Evolutionary conservation across 768 basidiomycete genomes (phyloP), one percentile per base, ranked within the genome.

Genomic region (Lactifluus hygrophoroides): DNA sequence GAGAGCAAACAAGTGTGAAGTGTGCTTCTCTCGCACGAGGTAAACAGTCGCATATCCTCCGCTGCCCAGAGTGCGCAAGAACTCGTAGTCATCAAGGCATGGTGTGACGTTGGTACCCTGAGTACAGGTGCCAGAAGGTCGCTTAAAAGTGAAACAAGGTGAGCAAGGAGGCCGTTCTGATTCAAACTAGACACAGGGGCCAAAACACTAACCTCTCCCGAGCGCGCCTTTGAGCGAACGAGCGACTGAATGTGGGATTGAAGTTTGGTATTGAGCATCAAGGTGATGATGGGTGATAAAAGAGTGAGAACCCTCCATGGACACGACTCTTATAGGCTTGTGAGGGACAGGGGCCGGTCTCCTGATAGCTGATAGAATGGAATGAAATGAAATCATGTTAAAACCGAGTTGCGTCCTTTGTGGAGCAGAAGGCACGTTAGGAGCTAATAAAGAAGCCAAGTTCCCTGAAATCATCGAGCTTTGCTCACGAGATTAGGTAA

Each of bases 1-100:
- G 53, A 60, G 53, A 50, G 53, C 58, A 45, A 50, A 60, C 40
- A 60, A n/a, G n/a, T 28, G 16, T 3, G 47, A 43, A 1, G 58
- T 60, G 23, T 38, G 47, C 53, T 50, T 59, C 47, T 60, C 53
- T 49, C 53, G 58, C 21, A 50, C 58, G 27, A 60, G 53, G 48
- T 60, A 60, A 38, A 60, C 58, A 30, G 48, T 54, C 19, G 58
- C 58, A n/a, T 44, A 45, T 37, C 42, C 58, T 21, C 58, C 58
- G 21, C 19, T 7, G 25, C 58, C 53, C 42, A 60, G 40, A 1
- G 42, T 60, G 25, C 42, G 53, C 28, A 60, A 37, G 27, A 60
- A 5, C 10, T 60, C 53, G 34, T 60, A 60, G 25, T 60, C 58
- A 32, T 60, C 53, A 27, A 55, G 58, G 16, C 58, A 60, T 19